Evolutionary conservation across 495 filamentous ascomycete genomes (phyloP).

Genomic region (Talaromyces adpressus): DNA sequence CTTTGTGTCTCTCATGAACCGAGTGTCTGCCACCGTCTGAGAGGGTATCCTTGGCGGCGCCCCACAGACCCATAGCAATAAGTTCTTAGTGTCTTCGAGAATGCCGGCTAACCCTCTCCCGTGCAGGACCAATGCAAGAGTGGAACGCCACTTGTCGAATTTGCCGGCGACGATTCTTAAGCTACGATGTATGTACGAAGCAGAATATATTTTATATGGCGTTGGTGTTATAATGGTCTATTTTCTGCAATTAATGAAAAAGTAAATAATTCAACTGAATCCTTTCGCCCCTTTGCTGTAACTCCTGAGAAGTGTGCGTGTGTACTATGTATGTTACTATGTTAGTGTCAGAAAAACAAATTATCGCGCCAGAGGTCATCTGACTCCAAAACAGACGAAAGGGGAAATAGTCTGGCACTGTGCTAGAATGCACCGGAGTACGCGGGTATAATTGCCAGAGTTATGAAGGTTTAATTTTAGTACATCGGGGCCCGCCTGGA

Average conservation of each 20-base stretch:
- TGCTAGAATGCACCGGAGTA: background rate
- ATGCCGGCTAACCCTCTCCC: constrained; percentile 21
- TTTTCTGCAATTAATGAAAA: background rate
- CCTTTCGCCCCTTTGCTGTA: background rate
- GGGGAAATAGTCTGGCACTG: background rate
- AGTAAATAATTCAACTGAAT: background rate
- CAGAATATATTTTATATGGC: background rate
- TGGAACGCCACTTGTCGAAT: constrained; percentile 51
- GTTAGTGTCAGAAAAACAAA: background rate
- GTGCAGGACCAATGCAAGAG: constrained; percentile 52
- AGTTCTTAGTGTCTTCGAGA: constrained; percentile 9
- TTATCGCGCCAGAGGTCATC: background rate
- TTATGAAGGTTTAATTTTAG: background rate
- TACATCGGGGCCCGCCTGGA: background rate
- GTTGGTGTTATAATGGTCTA: background rate
- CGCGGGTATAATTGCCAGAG: background rate
- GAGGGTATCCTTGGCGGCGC: background rate
- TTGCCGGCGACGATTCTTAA: constrained; percentile 31
- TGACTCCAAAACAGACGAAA: background rate
- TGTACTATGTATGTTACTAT: too few species aligned
- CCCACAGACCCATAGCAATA: background rate
- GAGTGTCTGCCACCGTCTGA: too few species aligned
- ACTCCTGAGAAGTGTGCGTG: background rate
- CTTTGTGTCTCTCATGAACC: background rate
- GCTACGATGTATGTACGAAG: too few species aligned